Base-by-base conservation (phyloP, 2,329 filamentous ascomycete species). In the Alternaria ventricosa region DNA sequence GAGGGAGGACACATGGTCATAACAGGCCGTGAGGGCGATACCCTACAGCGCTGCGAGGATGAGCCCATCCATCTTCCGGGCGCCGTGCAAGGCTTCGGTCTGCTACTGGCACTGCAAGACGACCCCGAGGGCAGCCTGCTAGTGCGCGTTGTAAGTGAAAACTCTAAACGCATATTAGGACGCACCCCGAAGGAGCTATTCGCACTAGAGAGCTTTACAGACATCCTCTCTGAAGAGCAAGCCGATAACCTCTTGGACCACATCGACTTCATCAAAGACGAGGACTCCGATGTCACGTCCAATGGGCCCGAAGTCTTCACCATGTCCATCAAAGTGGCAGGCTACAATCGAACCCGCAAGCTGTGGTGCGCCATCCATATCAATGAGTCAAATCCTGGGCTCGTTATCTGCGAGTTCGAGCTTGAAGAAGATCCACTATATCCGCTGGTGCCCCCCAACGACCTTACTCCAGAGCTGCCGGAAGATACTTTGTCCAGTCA, bases 21-120 rank as follows among this genome's bases (percentile, higher is more conserved):
- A 57, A 96, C 92, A 1, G 93, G 93, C 6, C 86, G 91, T 59
- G 89, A 93, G 57, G 90, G 89, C 2, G 86, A 88, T 2, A 87
- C 86, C 1, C 81, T 96, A 47, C 92, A 96, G 75, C 87, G 89
- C 56, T 97, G 94, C 74, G 94, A 97, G 78, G 94, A 97, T 73
- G 94, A 97, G 73, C 93, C 94, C 0, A 97, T 97, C 25, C 93
- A 95, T 68, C 90, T 93, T 1, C 94, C 94, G 1, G 93, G 93
- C 33, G 92, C 92, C 1, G 82, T 94, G 1, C 94, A 97, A 76
- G 85, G 87, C 1, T 97, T 97, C 70, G 94, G 94, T 1, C 84
- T 92, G 5, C 82, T 97, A 23, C 73, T 97, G 30, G 93, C 90
- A 0, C 79, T 97, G 20, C 87, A 89, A 57, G 91, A 94, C 76